phyloP scores from a whole-genome alignment of 495 filamentous ascomycete genomes.

The Aspergillus olivimuriae region DNA sequence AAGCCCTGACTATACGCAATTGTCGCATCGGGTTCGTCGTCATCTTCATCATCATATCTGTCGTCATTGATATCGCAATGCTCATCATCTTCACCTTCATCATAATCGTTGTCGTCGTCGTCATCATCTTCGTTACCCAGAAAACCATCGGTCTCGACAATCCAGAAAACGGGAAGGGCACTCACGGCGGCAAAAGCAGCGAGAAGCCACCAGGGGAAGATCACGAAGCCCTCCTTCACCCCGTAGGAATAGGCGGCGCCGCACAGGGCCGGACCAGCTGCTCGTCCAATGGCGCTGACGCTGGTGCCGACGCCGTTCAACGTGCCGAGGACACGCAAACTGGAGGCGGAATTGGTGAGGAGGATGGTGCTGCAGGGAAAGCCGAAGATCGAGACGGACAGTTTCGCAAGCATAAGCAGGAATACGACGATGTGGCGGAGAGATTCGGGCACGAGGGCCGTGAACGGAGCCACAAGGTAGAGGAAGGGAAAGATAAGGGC shows the following conservation, averaged over 20 bases:
- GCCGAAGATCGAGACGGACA: slow-evolving; percentile 64
- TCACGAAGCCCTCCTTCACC: slow-evolving; percentile 61
- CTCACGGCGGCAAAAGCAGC: slow-evolving; percentile 51
- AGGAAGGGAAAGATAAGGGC: slow-evolving; percentile 60
- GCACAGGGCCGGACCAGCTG: slow-evolving; percentile 62
- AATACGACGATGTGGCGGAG: slow-evolving; percentile 39
- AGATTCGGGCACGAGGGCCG: slow-evolving; percentile 49
- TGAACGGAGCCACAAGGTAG: slow-evolving; percentile 70
- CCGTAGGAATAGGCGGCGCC: slow-evolving; percentile 66
- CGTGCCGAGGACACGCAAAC: slow-evolving; percentile 71
- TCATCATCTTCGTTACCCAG: slow-evolving; percentile 30
- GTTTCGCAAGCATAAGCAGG: slow-evolving; percentile 52
- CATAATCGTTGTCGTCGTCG: slow-evolving; percentile 15
- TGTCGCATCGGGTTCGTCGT: not conserved
- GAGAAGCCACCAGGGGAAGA: slow-evolving; percentile 76
- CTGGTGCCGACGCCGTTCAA: slow-evolving; percentile 84
- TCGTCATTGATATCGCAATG: slow-evolving; percentile 3
- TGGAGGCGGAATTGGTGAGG: slow-evolving; percentile 77
- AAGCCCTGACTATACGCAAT: not conserved
- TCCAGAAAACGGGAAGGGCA: slow-evolving; percentile 60
- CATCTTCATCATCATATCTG: not conserved
- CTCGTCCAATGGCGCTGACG: slow-evolving; percentile 70
- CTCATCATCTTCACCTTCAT: slow-evolving; percentile 1
- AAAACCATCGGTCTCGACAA: slow-evolving; percentile 73
- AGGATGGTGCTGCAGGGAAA: slow-evolving; percentile 88